These are phyloP conservation scores for Scheffersomyces parashehatae DNA, from an alignment of 1,139 yeast genomes.

Conservation along the genomic window DNA sequence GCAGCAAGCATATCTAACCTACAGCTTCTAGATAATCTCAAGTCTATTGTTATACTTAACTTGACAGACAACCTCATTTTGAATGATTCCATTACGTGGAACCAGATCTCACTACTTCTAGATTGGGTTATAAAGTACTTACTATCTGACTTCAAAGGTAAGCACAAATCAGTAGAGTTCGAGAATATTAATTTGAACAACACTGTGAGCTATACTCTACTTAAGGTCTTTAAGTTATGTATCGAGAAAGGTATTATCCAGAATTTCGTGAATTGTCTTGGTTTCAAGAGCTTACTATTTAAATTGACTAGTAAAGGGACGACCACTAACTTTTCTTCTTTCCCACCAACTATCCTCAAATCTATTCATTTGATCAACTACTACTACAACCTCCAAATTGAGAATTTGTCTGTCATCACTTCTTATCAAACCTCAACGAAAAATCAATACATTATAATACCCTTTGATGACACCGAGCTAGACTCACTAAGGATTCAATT, in stretches of 20 bases:
- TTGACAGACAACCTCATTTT: slow-evolving; percentile 30
- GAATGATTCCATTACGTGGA: slow-evolving; percentile 28
- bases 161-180: neutral
- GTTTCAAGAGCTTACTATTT: slow-evolving; percentile 1
- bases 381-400: slow-evolving; percentile 10
- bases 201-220: slow-evolving; percentile 23
- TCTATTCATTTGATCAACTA: slow-evolving; percentile 22
- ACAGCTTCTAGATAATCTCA: slow-evolving; percentile 23
- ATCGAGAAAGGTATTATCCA: slow-evolving; percentile 16
- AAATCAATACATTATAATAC: slow-evolving; percentile 13
- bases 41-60: slow-evolving; percentile 32
- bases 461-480: slow-evolving; percentile 21
- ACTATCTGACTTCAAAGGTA: slow-evolving; percentile 2
- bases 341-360: slow-evolving; percentile 16
- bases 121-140: slow-evolving; percentile 33
- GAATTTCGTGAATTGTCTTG: slow-evolving; percentile 16
- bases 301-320: neutral
- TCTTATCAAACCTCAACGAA: slow-evolving; percentile 17
- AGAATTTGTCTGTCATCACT: slow-evolving; percentile 9
- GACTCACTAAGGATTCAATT: slow-evolving; percentile 12
- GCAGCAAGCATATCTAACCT: slow-evolving; percentile 5
- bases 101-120: slow-evolving; percentile 26
- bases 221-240: slow-evolving; percentile 24
- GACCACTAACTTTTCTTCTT: neutral
- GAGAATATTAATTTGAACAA: slow-evolving; percentile 13